phyloP scores from a whole-genome alignment of 2,329 filamentous ascomycete species.

The Pseudogymnoascus sp. region DNA sequence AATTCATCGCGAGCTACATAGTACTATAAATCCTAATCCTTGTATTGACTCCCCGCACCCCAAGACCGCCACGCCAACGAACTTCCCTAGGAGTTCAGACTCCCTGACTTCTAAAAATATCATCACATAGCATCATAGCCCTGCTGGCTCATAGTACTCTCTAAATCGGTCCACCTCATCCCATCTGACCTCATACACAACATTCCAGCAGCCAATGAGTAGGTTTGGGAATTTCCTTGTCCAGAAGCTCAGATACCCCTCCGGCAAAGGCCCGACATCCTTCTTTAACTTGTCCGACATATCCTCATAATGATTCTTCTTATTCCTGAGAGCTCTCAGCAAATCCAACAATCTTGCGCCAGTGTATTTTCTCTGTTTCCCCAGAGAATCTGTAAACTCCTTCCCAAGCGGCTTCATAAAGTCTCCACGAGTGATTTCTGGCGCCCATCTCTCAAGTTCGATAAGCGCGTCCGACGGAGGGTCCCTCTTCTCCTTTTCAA shows the following conservation, averaged over 20 bases:
- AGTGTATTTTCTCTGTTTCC: slow-evolving; percentile 92
- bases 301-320: slow-evolving; percentile 96
- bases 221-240: slow-evolving; percentile 56
- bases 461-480: slow-evolving; percentile 62
- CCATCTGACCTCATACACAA: slow-evolving; percentile 47
- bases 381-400: slow-evolving; percentile 79
- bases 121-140: no score
- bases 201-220: slow-evolving; percentile 56
- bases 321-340: slow-evolving; percentile 81
- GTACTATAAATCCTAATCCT: neutral
- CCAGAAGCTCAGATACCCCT: slow-evolving; percentile 62
- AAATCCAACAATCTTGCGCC: slow-evolving; percentile 76
- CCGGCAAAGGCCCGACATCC: slow-evolving; percentile 53
- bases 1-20: neutral
- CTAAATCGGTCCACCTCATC: slow-evolving; percentile 49
- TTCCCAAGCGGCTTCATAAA: slow-evolving; percentile 70
- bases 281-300: slow-evolving; percentile 73
- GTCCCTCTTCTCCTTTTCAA: slow-evolving; percentile 83
- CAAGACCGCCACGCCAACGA: neutral
- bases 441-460: slow-evolving; percentile 47
- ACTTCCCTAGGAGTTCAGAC: neutral
- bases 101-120: neutral
- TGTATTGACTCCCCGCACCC: neutral
- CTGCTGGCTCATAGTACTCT: slow-evolving; percentile 54
- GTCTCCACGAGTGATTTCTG: slow-evolving; percentile 53